Conservation (phyloP, 2,329 filamentous ascomycete genomes). For the Paracoccidioides brasiliensis region DNA sequence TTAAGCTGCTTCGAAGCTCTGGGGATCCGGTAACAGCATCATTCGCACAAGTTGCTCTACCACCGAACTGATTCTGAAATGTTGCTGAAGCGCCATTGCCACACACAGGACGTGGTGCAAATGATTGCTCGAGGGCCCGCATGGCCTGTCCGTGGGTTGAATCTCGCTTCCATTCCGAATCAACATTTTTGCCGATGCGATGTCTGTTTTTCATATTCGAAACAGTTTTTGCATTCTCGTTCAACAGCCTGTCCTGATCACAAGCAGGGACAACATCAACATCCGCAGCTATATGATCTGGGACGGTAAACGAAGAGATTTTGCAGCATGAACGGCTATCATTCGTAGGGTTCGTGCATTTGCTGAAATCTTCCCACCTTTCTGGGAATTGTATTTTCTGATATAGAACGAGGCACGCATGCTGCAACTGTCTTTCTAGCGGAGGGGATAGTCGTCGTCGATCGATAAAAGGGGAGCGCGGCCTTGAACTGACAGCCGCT, state of each 20-base stretch:
- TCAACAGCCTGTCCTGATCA: not conserved
- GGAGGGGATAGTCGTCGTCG: not conserved
- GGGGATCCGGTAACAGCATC: not conserved
- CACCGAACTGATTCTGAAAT: not conserved
- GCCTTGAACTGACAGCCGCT: not conserved
- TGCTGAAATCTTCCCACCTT: not conserved
- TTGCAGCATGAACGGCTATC: not conserved
- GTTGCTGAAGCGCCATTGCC: not conserved
- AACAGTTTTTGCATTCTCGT: not conserved
- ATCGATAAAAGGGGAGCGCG: not conserved
- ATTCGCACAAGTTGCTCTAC: too few species aligned
- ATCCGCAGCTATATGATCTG: not conserved
- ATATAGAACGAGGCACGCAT: not conserved
- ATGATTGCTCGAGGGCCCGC: not conserved
- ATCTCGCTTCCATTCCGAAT: not conserved
- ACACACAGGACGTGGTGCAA: not conserved
- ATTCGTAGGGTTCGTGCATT: not conserved
- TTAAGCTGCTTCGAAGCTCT: not conserved
- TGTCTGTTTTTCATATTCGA: not conserved
- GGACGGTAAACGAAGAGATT: not conserved
- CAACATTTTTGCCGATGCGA: not conserved
- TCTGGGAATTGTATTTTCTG: slow-evolving; percentile 1
- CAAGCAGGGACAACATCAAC: not conserved
- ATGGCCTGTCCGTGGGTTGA: not conserved
- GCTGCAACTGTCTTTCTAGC: not conserved